Base-by-base conservation (phyloP, 495 filamentous ascomycete species). In the Bathelium albidoporum region DNA sequence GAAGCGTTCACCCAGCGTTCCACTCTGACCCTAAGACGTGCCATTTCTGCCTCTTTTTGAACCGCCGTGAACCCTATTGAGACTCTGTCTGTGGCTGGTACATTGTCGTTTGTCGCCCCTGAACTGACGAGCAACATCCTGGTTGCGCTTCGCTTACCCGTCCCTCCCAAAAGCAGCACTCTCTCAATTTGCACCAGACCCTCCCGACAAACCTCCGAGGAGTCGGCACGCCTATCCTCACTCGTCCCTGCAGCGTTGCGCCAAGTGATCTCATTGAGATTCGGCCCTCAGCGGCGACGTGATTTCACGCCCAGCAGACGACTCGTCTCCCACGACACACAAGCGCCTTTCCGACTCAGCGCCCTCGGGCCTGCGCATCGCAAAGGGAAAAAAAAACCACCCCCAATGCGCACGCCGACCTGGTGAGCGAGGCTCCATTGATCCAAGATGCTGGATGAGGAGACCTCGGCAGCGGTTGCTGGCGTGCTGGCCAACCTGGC, bases 401-500 rank as follows among this genome's bases (percentile, higher is more conserved):
- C 5, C 49, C 49, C 26, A 24, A 55, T 55, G 49, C 24, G 49
- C 20, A 55, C 29, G 9, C 0, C 7, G 29, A 26, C 24, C 49
- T 55, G 22, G 22, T 55, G 44, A 49, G 20, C 0, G 49, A 55
- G 49, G 49, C 20, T 55, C 49, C 49, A 55, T 55, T 55, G 49
- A 29, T 60, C 59, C 66, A 62, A 63, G 28, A 74, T 74, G 74
- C 63, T 68, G 24, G 32, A 66, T 58, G 53, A 68, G 60, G 69
- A 75, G 34, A 72, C 72, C 18, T 68, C 73, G 58, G 64, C 64
- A 44, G 74, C 72, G 36, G 62, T 76, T 32, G 70, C 72, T 32
- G 53, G 66, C 34, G 66, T 75, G 59, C 61, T 76, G 32, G 70
- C 71, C 34, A 75, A 70, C 62, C 68, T 76, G 60, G 74, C 74